Base-by-base conservation (phyloP, 192 early-diverging fungal genomes). In the Rhizoclosmatium sp. region DNA sequence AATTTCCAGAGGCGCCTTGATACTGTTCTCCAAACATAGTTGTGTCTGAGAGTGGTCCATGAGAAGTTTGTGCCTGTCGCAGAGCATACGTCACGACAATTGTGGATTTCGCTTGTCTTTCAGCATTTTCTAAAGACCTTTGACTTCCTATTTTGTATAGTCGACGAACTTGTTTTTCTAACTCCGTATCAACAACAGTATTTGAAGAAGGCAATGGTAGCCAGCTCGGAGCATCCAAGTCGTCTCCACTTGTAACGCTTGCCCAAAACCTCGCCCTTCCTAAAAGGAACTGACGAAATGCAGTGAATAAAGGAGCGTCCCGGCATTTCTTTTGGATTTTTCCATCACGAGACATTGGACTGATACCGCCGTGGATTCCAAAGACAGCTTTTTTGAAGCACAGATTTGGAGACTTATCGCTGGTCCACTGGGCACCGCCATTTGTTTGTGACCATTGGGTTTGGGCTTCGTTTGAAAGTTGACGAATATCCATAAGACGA, bases 361-460 rank as follows among this genome's bases (percentile, higher is more conserved):
- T 47, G 16, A 80, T 74, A 19, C 78, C 78, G 45, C 78, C 78
- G 49, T 80, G 78, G 71, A 80, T 65, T 31, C 78, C 78, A 59
- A 58, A 80, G 5, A 67, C 61, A 9, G 78, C 70, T 7, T 51
- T 7, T 58, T 49, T 31, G 19, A 80, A 61, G 49, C 78, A 80
- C 1, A 80, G 5, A 4, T 19, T 51, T 4, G 56, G 12, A 16
- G 56, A 58, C 14, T 58, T 14, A 14, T 16, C 21, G 14, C 56
- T 58, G 56, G 56, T 58, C 58, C 58, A 46, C 46, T 48, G 60
- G 56, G n/a, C 12, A 58, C 31, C 31, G 5, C 46, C 68, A 16
- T 31, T 45, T 9, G 16, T 7, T 65, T 49, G 46, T 4, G 5
- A 12, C 2, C 12, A 31, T 40, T 47, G n/a, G n/a, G 31, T 46